phyloP scores from a whole-genome alignment of 2,329 filamentous ascomycete species.

The Penicillium brevicompactum region DNA sequence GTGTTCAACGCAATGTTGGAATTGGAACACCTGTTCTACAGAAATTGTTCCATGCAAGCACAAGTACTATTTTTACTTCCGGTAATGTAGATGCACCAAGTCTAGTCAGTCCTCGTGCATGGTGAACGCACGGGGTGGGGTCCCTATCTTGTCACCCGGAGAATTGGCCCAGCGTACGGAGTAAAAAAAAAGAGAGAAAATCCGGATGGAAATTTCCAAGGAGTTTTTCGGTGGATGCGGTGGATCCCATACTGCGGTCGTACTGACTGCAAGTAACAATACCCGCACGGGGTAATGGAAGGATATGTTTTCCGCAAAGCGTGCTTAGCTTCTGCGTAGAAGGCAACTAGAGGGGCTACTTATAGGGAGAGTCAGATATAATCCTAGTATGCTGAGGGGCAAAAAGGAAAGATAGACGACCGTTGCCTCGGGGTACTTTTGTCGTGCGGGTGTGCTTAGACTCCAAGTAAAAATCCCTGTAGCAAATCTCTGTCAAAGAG shows the following conservation, averaged over 20 bases:
- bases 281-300: constrained; percentile 12
- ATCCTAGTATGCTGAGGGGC: not conserved
- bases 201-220: too few relatives aligned
- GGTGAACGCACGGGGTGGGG: too few relatives aligned
- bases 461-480: constrained; percentile 3
- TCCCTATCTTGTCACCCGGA: too few relatives aligned
- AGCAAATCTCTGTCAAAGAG: not conserved
- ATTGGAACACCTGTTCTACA: too few relatives aligned
- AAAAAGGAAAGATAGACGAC: not conserved
- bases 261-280: not conserved
- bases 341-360: not conserved
- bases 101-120: too few relatives aligned
- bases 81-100: too few relatives aligned
- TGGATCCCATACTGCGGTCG: not conserved
- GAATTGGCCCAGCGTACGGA: too few relatives aligned
- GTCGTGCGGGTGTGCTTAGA: not conserved
- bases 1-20: not conserved
- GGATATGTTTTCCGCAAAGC: constrained; percentile 15
- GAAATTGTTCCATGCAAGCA: too few relatives aligned
- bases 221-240: not conserved
- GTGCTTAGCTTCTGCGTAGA: not conserved
- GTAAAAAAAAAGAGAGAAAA: too few relatives aligned
- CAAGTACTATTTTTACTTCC: too few relatives aligned
- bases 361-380: too few relatives aligned
- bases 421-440: constrained; percentile 4